Conservation (phyloP, 2,329 filamentous ascomycete genomes). For the Pestalotiopsis sp. region DNA sequence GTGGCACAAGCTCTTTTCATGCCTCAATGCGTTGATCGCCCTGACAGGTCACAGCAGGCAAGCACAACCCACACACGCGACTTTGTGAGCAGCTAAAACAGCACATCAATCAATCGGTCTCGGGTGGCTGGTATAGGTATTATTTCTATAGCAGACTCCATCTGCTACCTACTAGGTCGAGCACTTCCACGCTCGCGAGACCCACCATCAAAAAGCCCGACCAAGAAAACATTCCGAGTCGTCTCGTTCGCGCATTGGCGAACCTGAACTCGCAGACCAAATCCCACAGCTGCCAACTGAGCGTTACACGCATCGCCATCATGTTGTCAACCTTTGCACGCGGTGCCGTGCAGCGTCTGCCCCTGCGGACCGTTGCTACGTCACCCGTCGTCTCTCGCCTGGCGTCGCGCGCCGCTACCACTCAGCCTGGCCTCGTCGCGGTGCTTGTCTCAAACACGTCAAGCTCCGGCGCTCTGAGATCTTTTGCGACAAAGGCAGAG, state of each 20-base stretch:
- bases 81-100: neutral
- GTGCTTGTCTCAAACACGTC: neutral
- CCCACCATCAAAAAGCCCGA: neutral
- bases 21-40: neutral
- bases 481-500: conserved; percentile 24
- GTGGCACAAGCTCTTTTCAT: neutral
- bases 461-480: conserved; percentile 21
- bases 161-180: neutral
- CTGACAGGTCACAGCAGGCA: neutral
- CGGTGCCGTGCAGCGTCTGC: conserved; percentile 35
- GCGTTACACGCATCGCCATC: conserved; percentile 9
- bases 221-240: neutral
- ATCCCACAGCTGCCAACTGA: neutral
- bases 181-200: neutral
- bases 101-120: neutral
- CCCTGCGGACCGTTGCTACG: conserved; percentile 17
- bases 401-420: neutral
- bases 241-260: conserved; percentile 8
- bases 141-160: neutral
- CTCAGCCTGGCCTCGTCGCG: neutral
- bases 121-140: neutral
- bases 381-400: conserved; percentile 17
- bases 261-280: neutral
- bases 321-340: conserved; percentile 46
- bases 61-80: conserved; percentile 2